Evolutionary conservation across 1,284 basidiomycete species (phyloP).

Genomic region (Irpex sp.): DNA sequence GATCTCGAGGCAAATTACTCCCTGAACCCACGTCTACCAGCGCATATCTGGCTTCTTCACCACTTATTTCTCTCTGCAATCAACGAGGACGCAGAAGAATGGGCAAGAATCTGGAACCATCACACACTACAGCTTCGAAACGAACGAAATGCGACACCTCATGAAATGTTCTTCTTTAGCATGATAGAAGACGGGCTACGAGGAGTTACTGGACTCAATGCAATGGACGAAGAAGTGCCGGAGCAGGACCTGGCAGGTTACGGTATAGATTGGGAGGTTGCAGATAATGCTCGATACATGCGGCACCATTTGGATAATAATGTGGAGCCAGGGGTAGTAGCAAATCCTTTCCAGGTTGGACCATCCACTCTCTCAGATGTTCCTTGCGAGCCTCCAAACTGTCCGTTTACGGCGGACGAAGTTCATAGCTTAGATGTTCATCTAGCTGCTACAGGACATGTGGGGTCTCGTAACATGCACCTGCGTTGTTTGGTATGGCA

Average conservation of each 20-base stretch:
- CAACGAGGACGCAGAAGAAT: slow-evolving; percentile 16
- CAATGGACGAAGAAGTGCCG: neutral
- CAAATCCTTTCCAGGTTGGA: neutral
- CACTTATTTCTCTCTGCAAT: slow-evolving; percentile 17
- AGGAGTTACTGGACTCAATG: neutral
- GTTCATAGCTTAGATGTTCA: too few relatives aligned
- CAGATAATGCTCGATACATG: neutral
- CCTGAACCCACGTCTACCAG: slow-evolving; percentile 11
- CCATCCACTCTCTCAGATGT: slow-evolving; percentile 10
- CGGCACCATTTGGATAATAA: slow-evolving; percentile 11
- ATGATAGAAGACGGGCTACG: slow-evolving; percentile 12
- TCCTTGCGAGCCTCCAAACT: slow-evolving; percentile 13
- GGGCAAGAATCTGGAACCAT: slow-evolving; percentile 23
- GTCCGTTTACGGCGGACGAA: slow-evolving; percentile 3
- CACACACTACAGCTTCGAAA: slow-evolving; percentile 17
- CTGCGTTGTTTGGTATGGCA: too few relatives aligned
- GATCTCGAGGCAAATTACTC: slow-evolving; percentile 18
- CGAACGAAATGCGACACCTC: slow-evolving; percentile 5
- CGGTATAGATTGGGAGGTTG: slow-evolving; percentile 19
- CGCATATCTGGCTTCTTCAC: slow-evolving; percentile 24
- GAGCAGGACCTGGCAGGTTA: slow-evolving; percentile 7
- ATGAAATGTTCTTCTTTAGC: slow-evolving; percentile 16
- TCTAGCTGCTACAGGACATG: too few relatives aligned
- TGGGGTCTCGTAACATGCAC: too few relatives aligned
- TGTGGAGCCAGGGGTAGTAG: slow-evolving; percentile 1